These are phyloP conservation scores for Ophiocordyceps sinensis DNA, from an alignment of 2,329 filamentous ascomycete genomes.

Conservation along the genomic window DNA sequence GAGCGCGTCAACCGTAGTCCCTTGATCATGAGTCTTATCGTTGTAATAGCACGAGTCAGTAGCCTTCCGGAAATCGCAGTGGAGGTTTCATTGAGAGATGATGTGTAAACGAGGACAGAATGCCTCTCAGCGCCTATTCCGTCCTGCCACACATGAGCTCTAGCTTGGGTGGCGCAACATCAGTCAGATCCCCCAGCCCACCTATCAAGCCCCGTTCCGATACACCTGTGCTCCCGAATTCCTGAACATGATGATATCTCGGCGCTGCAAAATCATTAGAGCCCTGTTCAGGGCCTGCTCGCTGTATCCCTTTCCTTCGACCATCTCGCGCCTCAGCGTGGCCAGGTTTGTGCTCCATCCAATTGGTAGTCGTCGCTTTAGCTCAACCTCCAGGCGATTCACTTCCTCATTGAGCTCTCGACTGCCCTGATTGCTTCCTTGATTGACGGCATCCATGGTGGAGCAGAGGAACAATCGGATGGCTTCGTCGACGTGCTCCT, in stretches of 20 bases:
- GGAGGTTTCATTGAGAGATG: no score
- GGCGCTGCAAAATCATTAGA: slow-evolving; percentile 69
- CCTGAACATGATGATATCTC: slow-evolving; percentile 73
- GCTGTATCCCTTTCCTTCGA: slow-evolving; percentile 78
- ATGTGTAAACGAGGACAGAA: no score
- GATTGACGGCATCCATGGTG: slow-evolving; percentile 95
- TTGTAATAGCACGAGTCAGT: no score
- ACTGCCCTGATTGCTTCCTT: slow-evolving; percentile 69
- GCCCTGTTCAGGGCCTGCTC: slow-evolving; percentile 78
- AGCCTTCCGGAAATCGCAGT: no score
- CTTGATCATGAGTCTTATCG: no score
- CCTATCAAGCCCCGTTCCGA: slow-evolving; percentile 47
- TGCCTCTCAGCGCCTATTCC: no score
- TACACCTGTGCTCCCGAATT: slow-evolving; percentile 65
- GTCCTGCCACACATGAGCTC: not conserved
- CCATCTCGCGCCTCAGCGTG: slow-evolving; percentile 77
- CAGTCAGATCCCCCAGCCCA: not conserved
- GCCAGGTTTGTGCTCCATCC: slow-evolving; percentile 90
- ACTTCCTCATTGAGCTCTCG: slow-evolving; percentile 88
- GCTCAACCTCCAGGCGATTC: slow-evolving; percentile 72
- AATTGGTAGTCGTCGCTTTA: slow-evolving; percentile 76
- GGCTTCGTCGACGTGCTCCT: slow-evolving; percentile 89
- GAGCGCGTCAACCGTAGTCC: no score
- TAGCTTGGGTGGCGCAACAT: not conserved
- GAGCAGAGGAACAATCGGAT: slow-evolving; percentile 92